These are phyloP conservation scores for Rutstroemia sp. DNA, from an alignment of 2,329 filamentous ascomycete genomes.

Conservation along the genomic window DNA sequence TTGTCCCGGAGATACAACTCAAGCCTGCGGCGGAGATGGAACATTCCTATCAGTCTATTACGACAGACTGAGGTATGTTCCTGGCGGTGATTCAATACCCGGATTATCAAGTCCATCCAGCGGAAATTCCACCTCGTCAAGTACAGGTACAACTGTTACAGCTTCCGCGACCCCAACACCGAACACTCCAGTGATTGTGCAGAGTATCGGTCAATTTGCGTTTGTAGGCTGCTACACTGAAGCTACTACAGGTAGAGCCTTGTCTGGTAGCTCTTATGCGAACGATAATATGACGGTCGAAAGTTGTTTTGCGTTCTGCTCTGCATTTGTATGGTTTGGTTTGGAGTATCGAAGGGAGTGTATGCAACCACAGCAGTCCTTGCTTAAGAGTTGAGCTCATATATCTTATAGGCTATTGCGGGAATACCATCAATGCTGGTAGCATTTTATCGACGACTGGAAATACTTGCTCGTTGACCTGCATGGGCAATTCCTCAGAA, in stretches of 20 bases:
- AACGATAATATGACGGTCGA: constrained; percentile 24
- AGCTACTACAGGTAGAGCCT: constrained; percentile 21
- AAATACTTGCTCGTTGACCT: background rate
- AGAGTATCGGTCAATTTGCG: constrained; percentile 7
- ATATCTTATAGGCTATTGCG: constrained; percentile 22
- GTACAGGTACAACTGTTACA: constrained; percentile 4
- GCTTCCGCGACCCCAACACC: background rate
- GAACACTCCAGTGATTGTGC: constrained; percentile 7
- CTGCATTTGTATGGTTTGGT: constrained; percentile 26
- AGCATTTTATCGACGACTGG: constrained; percentile 9
- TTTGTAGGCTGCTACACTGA: constrained; percentile 31
- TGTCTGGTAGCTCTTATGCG: constrained; percentile 14
- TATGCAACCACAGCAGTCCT: background rate
- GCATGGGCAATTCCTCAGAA: background rate
- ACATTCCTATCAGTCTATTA: constrained; percentile 31
- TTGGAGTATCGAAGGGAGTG: constrained; percentile 31
- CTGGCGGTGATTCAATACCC: background rate
- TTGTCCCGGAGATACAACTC: constrained; percentile 17
- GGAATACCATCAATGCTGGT: constrained; percentile 17
- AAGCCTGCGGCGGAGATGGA: constrained; percentile 25
- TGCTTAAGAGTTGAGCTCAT: background rate
- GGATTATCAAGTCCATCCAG: background rate
- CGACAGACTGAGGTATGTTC: constrained; percentile 26
- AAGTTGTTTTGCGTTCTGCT: constrained; percentile 24
- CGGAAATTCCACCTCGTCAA: background rate